Evolutionary conservation across 768 basidiomycete species (phyloP).

Genomic region (Tremella fuciformis): DNA sequence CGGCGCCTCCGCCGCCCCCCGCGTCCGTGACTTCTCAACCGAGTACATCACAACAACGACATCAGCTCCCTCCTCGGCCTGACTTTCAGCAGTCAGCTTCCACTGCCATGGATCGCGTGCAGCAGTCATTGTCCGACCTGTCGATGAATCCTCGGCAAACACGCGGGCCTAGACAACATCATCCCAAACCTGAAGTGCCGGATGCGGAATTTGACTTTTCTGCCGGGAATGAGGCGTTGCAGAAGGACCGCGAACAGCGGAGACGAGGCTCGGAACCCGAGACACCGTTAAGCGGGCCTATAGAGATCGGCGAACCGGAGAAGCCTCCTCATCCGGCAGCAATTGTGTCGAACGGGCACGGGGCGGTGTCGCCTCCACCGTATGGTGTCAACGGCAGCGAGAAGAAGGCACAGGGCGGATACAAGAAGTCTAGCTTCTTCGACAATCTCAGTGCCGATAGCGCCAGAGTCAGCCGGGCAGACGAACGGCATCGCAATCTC

Average conservation of each 20-base stretch:
- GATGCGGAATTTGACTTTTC: conserved; percentile 46
- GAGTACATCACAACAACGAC: conserved; percentile 9
- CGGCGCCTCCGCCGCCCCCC: neutral
- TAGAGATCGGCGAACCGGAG: conserved; percentile 18
- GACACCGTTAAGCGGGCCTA: neutral
- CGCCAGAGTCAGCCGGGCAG: conserved; percentile 24
- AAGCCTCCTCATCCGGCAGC: conserved; percentile 30
- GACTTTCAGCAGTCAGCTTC: conserved; percentile 25
- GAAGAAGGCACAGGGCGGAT: conserved; percentile 13
- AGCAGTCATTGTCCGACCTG: conserved; percentile 40
- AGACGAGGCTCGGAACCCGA: conserved; percentile 10
- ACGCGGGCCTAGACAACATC: conserved; percentile 9
- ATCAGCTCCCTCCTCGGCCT: conserved; percentile 32
- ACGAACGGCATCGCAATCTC: conserved; percentile 41
- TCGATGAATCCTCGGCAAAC: conserved; percentile 8
- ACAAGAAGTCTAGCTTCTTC: conserved; percentile 44
- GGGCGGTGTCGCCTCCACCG: neutral
- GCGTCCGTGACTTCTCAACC: conserved; percentile 5
- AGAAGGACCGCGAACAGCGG: conserved; percentile 27
- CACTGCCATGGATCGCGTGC: conserved; percentile 43
- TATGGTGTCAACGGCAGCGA: neutral
- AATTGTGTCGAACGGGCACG: conserved; percentile 10
- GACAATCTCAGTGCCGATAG: conserved; percentile 29
- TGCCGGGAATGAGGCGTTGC: conserved; percentile 29
- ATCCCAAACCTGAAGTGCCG: conserved; percentile 29